Evolutionary conservation across 176 grass and related monocot genomes (phyloP), one percentile per base, ranked within the genome.

Genomic region (Avena atlantica): DNA sequence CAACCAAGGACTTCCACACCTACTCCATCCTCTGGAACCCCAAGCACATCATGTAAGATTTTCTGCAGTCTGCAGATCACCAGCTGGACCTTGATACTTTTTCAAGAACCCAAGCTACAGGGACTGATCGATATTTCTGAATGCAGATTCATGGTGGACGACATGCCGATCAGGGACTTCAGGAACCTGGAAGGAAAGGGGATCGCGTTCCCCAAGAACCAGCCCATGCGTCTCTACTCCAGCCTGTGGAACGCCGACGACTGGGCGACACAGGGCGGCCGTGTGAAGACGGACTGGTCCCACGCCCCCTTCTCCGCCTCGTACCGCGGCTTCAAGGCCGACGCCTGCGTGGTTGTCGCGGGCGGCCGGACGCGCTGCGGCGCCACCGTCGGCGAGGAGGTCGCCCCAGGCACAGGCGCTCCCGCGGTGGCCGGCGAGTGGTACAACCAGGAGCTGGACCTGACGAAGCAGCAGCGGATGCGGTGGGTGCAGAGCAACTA

Each of bases 21-120:
- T 97, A 97, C 85, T 97, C 95, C 74, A 80, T 97, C 70, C 91
- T 97, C 64, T 97, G 95, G 95, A 97, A 97, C 73, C 95, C 95
- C 45, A 88, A 84, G 86, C 95, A 95, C 81, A 34, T 97, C 89
- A 97, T 97, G 95, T 94, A 53, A 91, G 84, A 2, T 11, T 27
- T n/a, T n/a, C n/a, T n/a, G n/a, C n/a, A n/a, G n/a, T n/a, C n/a
- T n/a, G n/a, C n/a, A n/a, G 19, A 2, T 14, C 21, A 2, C 5
- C 13, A 4, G 21, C 20, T 13, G 12, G 21, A 19, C 21, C 12
- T 56, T 8, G 0, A 4, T 12, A 17, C 9, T 50, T 13, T 36
- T 2, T 25, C 52, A 6, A 34, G n/a, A 66, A 47, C 37, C 2
- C 0, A 14, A 74, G 7, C 2, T 0, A 57, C n/a, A 48, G 9